Conservation (phyloP, 805 yeast species). For the Candida railenensis region DNA sequence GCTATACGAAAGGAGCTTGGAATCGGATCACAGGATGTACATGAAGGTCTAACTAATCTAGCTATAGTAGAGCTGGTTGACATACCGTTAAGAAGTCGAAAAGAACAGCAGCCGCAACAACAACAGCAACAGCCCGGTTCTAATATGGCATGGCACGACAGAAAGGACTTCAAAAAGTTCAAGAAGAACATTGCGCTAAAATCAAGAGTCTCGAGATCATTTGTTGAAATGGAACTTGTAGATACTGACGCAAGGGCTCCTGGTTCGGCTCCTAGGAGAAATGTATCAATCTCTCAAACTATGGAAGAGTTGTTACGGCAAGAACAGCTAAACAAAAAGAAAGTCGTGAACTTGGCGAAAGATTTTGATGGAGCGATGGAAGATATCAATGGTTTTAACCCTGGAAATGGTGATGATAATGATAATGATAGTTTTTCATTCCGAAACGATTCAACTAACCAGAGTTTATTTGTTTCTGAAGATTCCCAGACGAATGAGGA, state of each 20-base stretch:
- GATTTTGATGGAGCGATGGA: constrained; percentile 18
- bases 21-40: constrained; percentile 13
- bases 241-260: background rate
- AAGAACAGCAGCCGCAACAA: background rate
- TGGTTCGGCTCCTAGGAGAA: background rate
- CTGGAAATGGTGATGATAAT: background rate
- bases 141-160: constrained; percentile 7
- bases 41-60: constrained; percentile 18
- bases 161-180: constrained; percentile 33
- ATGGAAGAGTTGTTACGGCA: background rate
- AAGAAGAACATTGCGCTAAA: constrained; percentile 19
- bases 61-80: constrained; percentile 32
- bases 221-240: constrained; percentile 15
- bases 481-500: constrained; percentile 15
- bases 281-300: background rate
- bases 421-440: constrained; percentile 5
- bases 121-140: constrained; percentile 3
- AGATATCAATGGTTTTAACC: constrained; percentile 10
- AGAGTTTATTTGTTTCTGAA: constrained; percentile 7
- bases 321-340: background rate
- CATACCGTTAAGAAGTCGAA: constrained; percentile 13
- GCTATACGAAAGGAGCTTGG: constrained; percentile 25
- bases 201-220: constrained; percentile 19
- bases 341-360: constrained; percentile 6
- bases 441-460: background rate